A percentile compares a stretch with the other conserved stretches of the same genome.
These are phyloP conservation scores for Sporothrix pallida DNA, from an alignment of 2,329 filamentous ascomycete species.

Conservation along the genomic window DNA sequence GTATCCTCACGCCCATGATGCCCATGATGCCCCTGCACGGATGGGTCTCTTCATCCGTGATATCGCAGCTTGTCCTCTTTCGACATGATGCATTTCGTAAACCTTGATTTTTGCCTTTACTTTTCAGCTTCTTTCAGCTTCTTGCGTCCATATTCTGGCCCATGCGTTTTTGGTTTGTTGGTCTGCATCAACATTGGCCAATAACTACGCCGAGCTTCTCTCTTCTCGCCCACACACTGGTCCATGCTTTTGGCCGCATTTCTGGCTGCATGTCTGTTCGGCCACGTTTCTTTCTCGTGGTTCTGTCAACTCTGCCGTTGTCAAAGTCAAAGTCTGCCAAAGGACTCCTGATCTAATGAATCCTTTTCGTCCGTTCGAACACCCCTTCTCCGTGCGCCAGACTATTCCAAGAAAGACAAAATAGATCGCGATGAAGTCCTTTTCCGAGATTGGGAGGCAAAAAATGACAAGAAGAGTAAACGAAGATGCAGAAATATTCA, in stretches of 20 bases:
- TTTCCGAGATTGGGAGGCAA: conserved; percentile 3
- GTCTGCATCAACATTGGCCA: too few relatives aligned
- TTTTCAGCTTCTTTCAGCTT: too few relatives aligned
- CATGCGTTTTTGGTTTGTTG: background rate
- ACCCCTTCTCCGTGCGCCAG: background rate
- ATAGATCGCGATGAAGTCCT: background rate
- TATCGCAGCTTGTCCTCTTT: background rate
- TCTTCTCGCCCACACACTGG: background rate
- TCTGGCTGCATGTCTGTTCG: background rate
- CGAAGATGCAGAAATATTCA: background rate
- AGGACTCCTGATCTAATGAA: background rate
- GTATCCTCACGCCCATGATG: background rate
- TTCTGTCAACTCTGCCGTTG: background rate
- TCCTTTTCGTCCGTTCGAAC: conserved; percentile 6
- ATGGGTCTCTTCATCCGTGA: background rate
- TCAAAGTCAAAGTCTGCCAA: background rate
- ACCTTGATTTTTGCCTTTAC: too few relatives aligned
- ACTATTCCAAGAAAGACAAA: background rate
- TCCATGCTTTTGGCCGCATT: background rate
- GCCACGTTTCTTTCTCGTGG: background rate
- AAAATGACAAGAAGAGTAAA: background rate
- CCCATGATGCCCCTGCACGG: background rate
- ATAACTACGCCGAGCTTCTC: too few relatives aligned
- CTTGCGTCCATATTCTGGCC: background rate
- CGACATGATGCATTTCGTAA: background rate